A percentile compares a stretch with the other conserved stretches of the same genome.
phyloP scores from a whole-genome alignment of 768 basidiomycete species.

The Jaapia argillacea region DNA sequence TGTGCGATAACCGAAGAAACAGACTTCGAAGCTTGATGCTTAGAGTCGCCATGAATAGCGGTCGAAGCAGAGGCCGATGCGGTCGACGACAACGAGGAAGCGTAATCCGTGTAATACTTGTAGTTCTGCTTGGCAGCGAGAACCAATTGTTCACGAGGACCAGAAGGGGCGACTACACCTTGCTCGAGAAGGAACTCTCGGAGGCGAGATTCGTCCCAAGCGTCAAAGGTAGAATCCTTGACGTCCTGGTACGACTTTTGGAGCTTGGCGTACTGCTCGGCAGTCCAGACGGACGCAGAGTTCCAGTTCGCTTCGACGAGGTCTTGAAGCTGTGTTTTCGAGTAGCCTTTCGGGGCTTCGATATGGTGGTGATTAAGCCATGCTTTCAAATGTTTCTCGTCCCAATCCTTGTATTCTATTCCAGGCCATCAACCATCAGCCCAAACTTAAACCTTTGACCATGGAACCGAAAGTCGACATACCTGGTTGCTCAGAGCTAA shows the following conservation, averaged over 20 bases:
- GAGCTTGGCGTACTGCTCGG: constrained; percentile 52
- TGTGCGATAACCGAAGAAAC: constrained; percentile 30
- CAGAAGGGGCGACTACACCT: constrained; percentile 75
- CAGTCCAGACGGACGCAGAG: constrained; percentile 35
- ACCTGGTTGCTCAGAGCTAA: constrained; percentile 24
- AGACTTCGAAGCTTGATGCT: constrained; percentile 24
- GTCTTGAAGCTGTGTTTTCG: constrained; percentile 17
- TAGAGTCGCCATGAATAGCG: constrained; percentile 33
- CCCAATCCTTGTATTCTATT: constrained; percentile 43
- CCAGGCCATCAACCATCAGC: constrained; percentile 10
- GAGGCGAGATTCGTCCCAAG: constrained; percentile 78
- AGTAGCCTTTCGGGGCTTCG: constrained; percentile 32
- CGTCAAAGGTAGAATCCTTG: constrained; percentile 55
- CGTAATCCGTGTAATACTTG: constrained; percentile 46
- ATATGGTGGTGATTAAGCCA: constrained; percentile 68
- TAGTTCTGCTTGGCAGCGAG: constrained; percentile 69
- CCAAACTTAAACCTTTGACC: background rate
- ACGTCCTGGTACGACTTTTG: constrained; percentile 53
- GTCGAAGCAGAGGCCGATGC: constrained; percentile 45
- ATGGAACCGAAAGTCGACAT: background rate
- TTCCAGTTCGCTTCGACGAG: constrained; percentile 60
- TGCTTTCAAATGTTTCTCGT: constrained; percentile 45
- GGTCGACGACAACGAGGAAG: constrained; percentile 40
- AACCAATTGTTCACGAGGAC: constrained; percentile 71
- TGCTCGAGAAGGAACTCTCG: constrained; percentile 81